Conservation (phyloP, 208 protist genomes). For the Herpetomonas samuelpessoai region DNA sequence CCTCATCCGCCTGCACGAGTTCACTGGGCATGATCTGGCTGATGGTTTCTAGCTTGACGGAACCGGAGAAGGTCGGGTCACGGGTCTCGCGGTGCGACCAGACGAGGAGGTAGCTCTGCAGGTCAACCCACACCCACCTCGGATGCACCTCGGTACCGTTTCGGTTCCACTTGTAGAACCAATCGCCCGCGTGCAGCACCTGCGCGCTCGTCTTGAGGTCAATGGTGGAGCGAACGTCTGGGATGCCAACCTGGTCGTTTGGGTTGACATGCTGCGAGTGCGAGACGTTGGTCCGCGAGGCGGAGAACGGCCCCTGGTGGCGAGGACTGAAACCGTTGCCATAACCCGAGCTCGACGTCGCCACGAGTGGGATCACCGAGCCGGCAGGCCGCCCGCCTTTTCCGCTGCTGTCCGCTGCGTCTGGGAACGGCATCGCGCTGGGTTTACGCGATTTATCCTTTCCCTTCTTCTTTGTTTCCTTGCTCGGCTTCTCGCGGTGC, state of each 20-base stretch:
- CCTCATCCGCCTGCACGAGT: slow-evolving; percentile 37
- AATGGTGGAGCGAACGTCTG: slow-evolving; percentile 53
- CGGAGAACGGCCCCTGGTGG: slow-evolving; percentile 6
- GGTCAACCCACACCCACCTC: slow-evolving; percentile 81
- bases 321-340: background rate
- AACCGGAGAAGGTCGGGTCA: slow-evolving; percentile 46
- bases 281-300: background rate
- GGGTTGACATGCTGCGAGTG: slow-evolving; percentile 6
- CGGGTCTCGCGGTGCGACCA: slow-evolving; percentile 72
- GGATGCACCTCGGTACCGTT: slow-evolving; percentile 41
- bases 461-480: too few species aligned
- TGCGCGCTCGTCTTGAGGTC: slow-evolving; percentile 64
- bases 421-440: too few species aligned
- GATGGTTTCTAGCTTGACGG: slow-evolving; percentile 64
- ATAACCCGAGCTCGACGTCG: background rate
- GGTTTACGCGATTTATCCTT: too few species aligned
- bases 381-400: slow-evolving; percentile 7
- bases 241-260: slow-evolving; percentile 25
- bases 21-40: slow-evolving; percentile 49
- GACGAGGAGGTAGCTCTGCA: slow-evolving; percentile 66
- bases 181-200: slow-evolving; percentile 65
- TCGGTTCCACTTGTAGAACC: slow-evolving; percentile 83
- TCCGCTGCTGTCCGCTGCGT: too few species aligned
- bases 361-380: background rate
- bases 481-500: too few species aligned